These are phyloP conservation scores for Exserohilum turcica DNA, from an alignment of 2,329 filamentous ascomycete genomes.

Conservation along the genomic window DNA sequence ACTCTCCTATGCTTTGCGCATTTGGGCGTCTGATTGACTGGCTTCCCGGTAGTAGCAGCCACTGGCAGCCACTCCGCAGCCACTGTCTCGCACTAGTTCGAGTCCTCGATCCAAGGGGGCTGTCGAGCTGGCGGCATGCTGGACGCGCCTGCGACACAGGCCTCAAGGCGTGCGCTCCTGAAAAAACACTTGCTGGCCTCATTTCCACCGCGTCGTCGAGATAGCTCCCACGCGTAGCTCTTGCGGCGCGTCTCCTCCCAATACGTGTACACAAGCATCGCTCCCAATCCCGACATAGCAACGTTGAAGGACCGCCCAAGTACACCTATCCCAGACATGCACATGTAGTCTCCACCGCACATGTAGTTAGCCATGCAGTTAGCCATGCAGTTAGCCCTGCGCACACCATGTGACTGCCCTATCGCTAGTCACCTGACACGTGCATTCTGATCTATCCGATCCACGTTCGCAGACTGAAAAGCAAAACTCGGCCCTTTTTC, in stretches of 20 bases:
- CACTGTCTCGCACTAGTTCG: not conserved
- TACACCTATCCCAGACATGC: too few relatives aligned
- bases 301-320: too few relatives aligned
- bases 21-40: not conserved
- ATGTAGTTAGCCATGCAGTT: too few relatives aligned
- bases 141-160: not conserved
- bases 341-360: too few relatives aligned
- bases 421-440: not conserved
- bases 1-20: not conserved
- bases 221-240: not conserved
- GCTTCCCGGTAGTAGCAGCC: not conserved
- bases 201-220: not conserved
- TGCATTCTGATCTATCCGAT: not conserved
- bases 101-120: not conserved
- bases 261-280: not conserved
- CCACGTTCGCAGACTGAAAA: not conserved
- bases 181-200: slow-evolving; percentile 1
- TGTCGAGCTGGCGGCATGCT: slow-evolving; percentile 2
- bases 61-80: not conserved
- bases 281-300: too few relatives aligned
- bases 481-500: not conserved
- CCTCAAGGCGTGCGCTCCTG: slow-evolving; percentile 5
- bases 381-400: too few relatives aligned
- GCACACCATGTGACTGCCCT: too few relatives aligned
- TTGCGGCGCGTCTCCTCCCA: not conserved